Evolutionary conservation across 2,329 filamentous ascomycete species (phyloP), one percentile per base, ranked within the genome.

Genomic region (Ophiostoma sp.): DNA sequence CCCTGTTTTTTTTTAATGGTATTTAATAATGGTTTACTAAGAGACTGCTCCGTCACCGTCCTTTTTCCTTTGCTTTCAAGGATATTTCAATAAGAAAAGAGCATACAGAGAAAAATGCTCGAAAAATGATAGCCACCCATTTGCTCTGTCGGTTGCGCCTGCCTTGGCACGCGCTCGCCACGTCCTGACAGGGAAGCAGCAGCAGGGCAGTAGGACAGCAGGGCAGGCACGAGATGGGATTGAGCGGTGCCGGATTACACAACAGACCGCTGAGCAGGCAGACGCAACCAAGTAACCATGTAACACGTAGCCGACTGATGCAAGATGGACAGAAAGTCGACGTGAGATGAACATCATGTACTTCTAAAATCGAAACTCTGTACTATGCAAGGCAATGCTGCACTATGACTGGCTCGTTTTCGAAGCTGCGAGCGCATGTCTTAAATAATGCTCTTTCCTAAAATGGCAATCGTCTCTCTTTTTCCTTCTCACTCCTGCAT

Each of bases 401-500:
- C 54, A 35, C 39, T 33, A 54, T 41, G 31, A 68, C 31, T 65
- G 67, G 67, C 69, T 20, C 62, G 60, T 65, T 41, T 57, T 70
- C 57, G 67, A 65, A 54, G 11, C 11, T 48, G 44, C 27, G 23
- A 36, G 39, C 41, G 36, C 57, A 64, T 67, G 67, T 67, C 67
- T 69, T 27, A 39, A 39, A 39, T 36, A 36, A 27, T 8, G 31
- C 2, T 64, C 65, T 39, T 69, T 71, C 70, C 70, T 17, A 71
- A 71, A 71, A 71, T 41, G 70, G 70, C 57, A 71, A 54, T 52
- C 52, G 48, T 39, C 23, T 67, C 17, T 65, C 27, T 41, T 33
- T 5, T n/a, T 15, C 13, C 15, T 67, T 44, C 7, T 27, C 27
- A 6, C 23, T 3, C 48, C 15, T 67, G 39, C 11, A 15, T 41